These are phyloP conservation scores for Crithidia sp. DNA, from an alignment of 208 protist genomes.

Conservation along the genomic window DNA sequence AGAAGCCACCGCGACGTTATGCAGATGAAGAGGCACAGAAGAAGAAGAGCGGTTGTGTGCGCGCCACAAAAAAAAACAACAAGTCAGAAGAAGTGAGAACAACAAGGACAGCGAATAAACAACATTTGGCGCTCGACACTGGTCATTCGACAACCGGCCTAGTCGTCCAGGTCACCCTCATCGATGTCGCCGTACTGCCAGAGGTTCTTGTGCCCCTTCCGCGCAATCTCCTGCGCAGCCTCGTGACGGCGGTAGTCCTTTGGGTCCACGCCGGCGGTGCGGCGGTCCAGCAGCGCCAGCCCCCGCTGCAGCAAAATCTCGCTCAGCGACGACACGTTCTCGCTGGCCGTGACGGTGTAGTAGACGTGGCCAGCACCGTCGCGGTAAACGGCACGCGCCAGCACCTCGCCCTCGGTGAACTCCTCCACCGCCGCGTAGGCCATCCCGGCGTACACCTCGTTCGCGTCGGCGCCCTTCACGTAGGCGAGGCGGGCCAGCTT, in stretches of 20 bases:
- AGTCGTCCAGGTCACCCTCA: conserved; percentile 58
- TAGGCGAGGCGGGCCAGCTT: conserved; percentile 73
- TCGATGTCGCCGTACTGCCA: conserved; percentile 91
- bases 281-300: conserved; percentile 73
- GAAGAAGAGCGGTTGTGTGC: not conserved
- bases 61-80: conserved; percentile 3
- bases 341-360: conserved; percentile 71
- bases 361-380: conserved; percentile 59
- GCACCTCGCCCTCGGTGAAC: conserved; percentile 73
- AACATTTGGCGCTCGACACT: too few species aligned
- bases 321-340: conserved; percentile 69
- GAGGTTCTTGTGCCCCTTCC: conserved; percentile 78
- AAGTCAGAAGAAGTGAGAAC: not conserved
- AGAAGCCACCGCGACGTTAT: too few species aligned
- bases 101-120: not conserved
- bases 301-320: conserved; percentile 86
- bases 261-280: conserved; percentile 43
- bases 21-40: not conserved
- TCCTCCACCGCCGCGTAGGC: conserved; percentile 67
- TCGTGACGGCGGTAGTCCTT: conserved; percentile 66
- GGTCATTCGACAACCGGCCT: not conserved
- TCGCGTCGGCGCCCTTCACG: conserved; percentile 54
- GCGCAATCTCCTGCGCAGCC: conserved; percentile 78
- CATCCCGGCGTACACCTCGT: conserved; percentile 42
- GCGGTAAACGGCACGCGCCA: conserved; percentile 82